These are phyloP conservation scores for Rhodotorula glutinis DNA, from an alignment of 1,284 basidiomycete genomes.

Conservation along the genomic window DNA sequence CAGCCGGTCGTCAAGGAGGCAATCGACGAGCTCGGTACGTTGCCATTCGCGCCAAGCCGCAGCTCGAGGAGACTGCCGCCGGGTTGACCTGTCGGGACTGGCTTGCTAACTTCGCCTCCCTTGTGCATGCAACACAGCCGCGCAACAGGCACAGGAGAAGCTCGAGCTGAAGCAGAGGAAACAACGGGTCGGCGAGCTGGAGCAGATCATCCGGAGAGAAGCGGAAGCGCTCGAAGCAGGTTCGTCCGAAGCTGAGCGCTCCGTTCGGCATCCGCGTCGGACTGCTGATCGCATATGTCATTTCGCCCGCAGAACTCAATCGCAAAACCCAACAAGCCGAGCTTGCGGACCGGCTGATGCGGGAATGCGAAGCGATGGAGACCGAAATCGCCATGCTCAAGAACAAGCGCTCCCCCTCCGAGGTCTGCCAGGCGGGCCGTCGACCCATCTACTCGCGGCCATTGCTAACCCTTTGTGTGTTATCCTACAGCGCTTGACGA, in stretches of 20 bases:
- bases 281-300: too few species aligned
- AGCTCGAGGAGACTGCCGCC: too few species aligned
- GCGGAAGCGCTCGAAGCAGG: constrained; percentile 29
- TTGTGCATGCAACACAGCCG: background rate
- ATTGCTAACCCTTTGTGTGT: too few species aligned
- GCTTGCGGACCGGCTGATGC: constrained; percentile 15
- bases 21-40: constrained; percentile 25
- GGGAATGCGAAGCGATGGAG: constrained; percentile 39
- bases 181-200: constrained; percentile 22
- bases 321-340: constrained; percentile 15
- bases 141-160: constrained; percentile 13
- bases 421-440: constrained; percentile 5
- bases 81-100: too few species aligned
- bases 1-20: constrained; percentile 25
- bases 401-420: constrained; percentile 34
- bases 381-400: constrained; percentile 39
- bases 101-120: background rate
- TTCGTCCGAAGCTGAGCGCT: background rate
- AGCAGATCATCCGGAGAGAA: constrained; percentile 25
- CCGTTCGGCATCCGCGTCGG: background rate
- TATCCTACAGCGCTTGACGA: constrained; percentile 40
- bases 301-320: background rate
- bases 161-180: constrained; percentile 24
- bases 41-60: background rate
- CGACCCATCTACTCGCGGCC: too few species aligned